phyloP scores from a whole-genome alignment of 78 protist genomes.

The Chrysochromulina tobinii region DNA sequence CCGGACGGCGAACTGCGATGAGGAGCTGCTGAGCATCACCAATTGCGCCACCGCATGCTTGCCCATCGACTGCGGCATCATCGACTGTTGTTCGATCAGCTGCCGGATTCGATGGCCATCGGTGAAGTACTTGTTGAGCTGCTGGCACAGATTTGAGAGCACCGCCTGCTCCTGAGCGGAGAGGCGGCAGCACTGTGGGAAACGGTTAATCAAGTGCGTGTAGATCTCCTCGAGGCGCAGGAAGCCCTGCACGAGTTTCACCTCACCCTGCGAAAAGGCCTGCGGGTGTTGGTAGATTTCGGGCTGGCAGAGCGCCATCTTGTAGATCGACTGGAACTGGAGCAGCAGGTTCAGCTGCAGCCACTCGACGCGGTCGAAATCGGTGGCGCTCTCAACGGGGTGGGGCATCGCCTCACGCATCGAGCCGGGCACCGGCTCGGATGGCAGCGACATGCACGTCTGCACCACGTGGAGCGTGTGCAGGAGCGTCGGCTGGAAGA shows the following conservation, averaged over 20 bases:
- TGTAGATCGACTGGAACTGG: background rate
- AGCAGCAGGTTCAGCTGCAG: constrained; percentile 12
- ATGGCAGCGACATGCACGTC: background rate
- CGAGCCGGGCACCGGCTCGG: background rate
- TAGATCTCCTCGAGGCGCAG: constrained; percentile 10
- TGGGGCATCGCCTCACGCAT: background rate
- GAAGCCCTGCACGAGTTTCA: background rate
- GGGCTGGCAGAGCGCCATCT: background rate
- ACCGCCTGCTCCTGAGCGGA: background rate
- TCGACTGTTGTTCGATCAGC: background rate
- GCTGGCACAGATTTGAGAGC: background rate
- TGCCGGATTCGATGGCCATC: background rate
- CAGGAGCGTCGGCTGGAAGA: constrained; percentile 14
- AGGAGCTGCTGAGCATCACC: background rate
- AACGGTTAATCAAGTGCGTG: background rate
- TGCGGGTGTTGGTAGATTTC: background rate
- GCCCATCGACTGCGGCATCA: background rate
- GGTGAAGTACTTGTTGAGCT: background rate
- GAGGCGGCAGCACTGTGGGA: background rate
- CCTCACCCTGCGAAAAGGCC: background rate
- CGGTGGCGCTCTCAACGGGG: background rate
- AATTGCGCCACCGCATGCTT: background rate
- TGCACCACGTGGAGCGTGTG: background rate
- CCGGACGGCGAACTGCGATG: background rate
- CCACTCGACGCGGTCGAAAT: background rate